Evolutionary conservation across 495 filamentous ascomycete genomes (phyloP).

Genomic region (Bathelium albidoporum): DNA sequence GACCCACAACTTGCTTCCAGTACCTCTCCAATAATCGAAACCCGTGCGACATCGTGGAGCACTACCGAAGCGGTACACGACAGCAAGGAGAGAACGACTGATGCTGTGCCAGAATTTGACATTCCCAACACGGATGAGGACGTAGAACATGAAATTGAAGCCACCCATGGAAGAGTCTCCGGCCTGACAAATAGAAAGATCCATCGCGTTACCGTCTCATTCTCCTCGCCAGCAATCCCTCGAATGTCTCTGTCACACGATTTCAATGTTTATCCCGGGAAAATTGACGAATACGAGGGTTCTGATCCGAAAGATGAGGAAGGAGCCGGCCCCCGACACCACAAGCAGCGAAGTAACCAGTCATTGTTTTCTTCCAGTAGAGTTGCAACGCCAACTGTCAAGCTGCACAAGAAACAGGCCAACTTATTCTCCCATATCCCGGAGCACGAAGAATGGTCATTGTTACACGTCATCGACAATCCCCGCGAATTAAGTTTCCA

Average conservation of each 20-base stretch:
- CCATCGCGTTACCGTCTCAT: constrained; percentile 22
- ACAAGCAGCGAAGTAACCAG: not conserved
- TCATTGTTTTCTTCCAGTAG: not conserved
- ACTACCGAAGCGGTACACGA: constrained; percentile 15
- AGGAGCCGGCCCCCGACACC: not conserved
- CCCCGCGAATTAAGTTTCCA: not conserved
- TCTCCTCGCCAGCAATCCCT: constrained; percentile 10
- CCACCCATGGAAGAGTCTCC: constrained; percentile 9
- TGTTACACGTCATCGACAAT: constrained; percentile 3
- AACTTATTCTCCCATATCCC: not conserved
- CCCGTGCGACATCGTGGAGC: constrained; percentile 32
- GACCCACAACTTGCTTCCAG: constrained; percentile 29
- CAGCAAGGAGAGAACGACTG: constrained; percentile 3
- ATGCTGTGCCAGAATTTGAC: not conserved
- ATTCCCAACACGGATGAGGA: constrained; percentile 16
- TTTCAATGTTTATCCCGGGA: not conserved
- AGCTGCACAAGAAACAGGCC: not conserved
- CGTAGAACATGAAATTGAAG: constrained; percentile 28
- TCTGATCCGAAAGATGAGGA: not conserved
- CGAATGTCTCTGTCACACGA: not conserved
- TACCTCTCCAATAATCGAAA: constrained; percentile 25
- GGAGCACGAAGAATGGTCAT: constrained; percentile 2
- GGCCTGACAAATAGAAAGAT: not conserved
- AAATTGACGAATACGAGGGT: not conserved
- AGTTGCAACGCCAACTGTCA: not conserved